phyloP scores from a whole-genome alignment of 192 early-diverging fungal species.

The Gigaspora rosea region DNA sequence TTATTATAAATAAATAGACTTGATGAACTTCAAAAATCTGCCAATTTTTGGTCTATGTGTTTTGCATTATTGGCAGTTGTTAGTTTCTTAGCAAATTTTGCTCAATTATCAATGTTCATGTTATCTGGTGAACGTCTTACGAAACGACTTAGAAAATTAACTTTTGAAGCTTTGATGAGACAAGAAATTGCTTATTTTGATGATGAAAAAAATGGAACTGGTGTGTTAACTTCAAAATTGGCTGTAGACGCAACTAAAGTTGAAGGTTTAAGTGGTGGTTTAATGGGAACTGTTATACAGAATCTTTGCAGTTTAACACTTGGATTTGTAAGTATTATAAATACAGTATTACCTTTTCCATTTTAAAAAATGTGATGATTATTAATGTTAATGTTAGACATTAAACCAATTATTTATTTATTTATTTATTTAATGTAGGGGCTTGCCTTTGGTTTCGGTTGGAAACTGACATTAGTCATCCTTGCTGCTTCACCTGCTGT shows the following conservation, averaged over 20 bases:
- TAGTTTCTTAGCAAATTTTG: slow-evolving; percentile 14
- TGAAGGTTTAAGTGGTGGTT: slow-evolving; percentile 14
- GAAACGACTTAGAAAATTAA: slow-evolving; percentile 60
- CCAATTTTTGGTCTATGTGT: slow-evolving; percentile 51
- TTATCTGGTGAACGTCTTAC: slow-evolving; percentile 41
- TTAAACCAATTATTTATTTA: background rate
- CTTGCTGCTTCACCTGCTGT: slow-evolving; percentile 16
- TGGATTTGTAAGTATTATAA: slow-evolving; percentile 21
- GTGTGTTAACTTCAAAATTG: slow-evolving; percentile 82
- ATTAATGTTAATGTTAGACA: background rate
- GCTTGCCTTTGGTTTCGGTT: slow-evolving; percentile 25
- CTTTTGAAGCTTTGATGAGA: slow-evolving; percentile 72
- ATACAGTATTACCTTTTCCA: background rate
- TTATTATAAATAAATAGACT: background rate
- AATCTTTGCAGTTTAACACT: background rate
- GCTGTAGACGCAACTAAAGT: slow-evolving; percentile 70
- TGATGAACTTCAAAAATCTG: slow-evolving; percentile 7
- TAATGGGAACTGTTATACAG: slow-evolving; percentile 26
- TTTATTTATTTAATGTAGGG: background rate
- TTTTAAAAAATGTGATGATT: background rate
- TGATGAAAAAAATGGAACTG: slow-evolving; percentile 68
- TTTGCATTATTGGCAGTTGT: slow-evolving; percentile 51
- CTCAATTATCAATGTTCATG: slow-evolving; percentile 24
- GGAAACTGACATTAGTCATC: slow-evolving; percentile 30
- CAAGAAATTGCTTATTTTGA: slow-evolving; percentile 93